Conservation (phyloP, 768 basidiomycete genomes). For the Auriculariales sp. region DNA sequence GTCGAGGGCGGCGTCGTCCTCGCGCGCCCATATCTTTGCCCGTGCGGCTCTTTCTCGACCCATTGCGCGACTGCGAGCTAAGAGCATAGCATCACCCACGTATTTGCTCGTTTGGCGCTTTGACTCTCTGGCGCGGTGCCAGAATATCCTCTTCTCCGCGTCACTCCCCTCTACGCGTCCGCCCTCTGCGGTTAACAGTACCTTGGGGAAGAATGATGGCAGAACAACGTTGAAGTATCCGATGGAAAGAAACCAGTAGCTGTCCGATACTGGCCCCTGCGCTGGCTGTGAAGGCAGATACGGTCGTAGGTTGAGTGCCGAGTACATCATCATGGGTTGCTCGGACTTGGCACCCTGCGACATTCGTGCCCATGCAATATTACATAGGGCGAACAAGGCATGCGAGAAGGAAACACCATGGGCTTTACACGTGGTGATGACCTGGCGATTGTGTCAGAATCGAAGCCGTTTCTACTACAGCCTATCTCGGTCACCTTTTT, state of each 20-base stretch:
- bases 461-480: background rate
- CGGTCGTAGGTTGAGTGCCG: slow-evolving; percentile 66
- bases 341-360: slow-evolving; percentile 1
- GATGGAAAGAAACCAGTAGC: slow-evolving; percentile 70
- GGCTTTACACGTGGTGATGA: slow-evolving; percentile 49
- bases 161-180: no score
- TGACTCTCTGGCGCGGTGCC: slow-evolving; percentile 57
- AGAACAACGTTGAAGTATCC: slow-evolving; percentile 74
- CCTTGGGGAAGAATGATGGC: slow-evolving; percentile 49
- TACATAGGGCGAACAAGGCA: slow-evolving; percentile 62
- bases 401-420: slow-evolving; percentile 62
- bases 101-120: slow-evolving; percentile 51
- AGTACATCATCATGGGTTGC: slow-evolving; percentile 52
- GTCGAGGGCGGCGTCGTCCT: slow-evolving; percentile 40
- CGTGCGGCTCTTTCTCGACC: slow-evolving; percentile 44
- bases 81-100: slow-evolving; percentile 46
- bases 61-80: slow-evolving; percentile 52
- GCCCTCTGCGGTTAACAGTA: slow-evolving; percentile 5
- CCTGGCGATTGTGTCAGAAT: slow-evolving; percentile 5
- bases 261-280: slow-evolving; percentile 26
- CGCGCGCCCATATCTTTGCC: slow-evolving; percentile 53
- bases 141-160: slow-evolving; percentile 37
- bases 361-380: slow-evolving; percentile 51
- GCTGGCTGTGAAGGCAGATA: slow-evolving; percentile 21
- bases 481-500: slow-evolving; percentile 32